phyloP scores from a whole-genome alignment of 768 basidiomycete genomes.

The Pleurotus eryngii region DNA sequence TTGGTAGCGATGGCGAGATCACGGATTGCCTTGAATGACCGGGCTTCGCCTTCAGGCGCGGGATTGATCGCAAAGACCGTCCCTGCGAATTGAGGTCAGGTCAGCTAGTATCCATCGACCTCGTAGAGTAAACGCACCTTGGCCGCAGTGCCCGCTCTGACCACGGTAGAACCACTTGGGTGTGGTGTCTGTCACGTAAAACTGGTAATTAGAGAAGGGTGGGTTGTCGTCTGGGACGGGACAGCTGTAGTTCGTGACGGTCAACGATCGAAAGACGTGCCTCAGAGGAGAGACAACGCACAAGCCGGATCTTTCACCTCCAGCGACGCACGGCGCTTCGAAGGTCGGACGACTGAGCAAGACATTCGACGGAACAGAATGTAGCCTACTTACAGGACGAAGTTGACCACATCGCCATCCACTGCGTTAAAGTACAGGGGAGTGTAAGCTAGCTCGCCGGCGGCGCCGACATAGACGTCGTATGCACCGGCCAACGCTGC shows the following conservation, averaged over 20 bases:
- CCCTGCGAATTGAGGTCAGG: slow-evolving; percentile 24
- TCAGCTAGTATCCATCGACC: slow-evolving; percentile 23
- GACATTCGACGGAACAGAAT: background rate
- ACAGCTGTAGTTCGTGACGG: too few species aligned
- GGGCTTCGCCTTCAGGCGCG: slow-evolving; percentile 16
- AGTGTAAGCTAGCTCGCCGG: slow-evolving; percentile 12
- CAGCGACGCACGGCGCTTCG: slow-evolving; percentile 23
- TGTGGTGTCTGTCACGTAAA: too few species aligned
- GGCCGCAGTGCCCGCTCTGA: slow-evolving; percentile 21
- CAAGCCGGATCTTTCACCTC: too few species aligned
- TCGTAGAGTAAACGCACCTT: slow-evolving; percentile 18
- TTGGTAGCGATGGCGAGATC: slow-evolving; percentile 28
- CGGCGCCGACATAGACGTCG: slow-evolving; percentile 17
- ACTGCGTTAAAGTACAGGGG: slow-evolving; percentile 16
- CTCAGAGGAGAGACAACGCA: too few species aligned
- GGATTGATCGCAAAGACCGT: slow-evolving; percentile 55
- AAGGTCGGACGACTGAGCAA: slow-evolving; percentile 17
- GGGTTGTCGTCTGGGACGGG: too few species aligned
- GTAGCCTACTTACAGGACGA: slow-evolving; percentile 15
- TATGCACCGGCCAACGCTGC: slow-evolving; percentile 6
- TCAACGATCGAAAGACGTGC: too few species aligned
- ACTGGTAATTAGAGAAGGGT: too few species aligned
- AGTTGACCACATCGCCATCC: slow-evolving; percentile 15
- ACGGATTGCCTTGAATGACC: slow-evolving; percentile 37
- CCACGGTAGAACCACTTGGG: slow-evolving; percentile 30